These are phyloP conservation scores for Cladosporium sp. DNA, from an alignment of 2,329 filamentous ascomycete species.

Conservation along the genomic window DNA sequence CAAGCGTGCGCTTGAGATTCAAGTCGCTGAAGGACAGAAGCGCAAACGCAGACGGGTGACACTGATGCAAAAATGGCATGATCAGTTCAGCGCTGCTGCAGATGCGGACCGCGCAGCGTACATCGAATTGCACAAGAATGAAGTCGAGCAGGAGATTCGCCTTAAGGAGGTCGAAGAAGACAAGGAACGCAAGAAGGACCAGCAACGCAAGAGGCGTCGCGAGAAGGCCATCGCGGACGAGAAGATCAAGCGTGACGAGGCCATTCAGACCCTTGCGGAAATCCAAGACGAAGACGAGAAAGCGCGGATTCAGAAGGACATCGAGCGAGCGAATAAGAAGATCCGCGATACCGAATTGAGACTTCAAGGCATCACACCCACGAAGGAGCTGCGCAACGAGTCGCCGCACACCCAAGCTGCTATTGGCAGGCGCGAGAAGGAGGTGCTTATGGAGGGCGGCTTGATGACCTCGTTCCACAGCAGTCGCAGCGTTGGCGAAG, in stretches of 20 bases:
- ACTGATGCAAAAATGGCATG: slow-evolving; percentile 53
- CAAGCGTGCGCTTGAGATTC: slow-evolving; percentile 67
- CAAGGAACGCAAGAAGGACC: slow-evolving; percentile 99
- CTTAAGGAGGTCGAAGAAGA: slow-evolving; percentile 87
- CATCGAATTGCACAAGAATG: slow-evolving; percentile 70
- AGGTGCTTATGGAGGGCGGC: slow-evolving; percentile 76
- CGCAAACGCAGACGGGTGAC: slow-evolving; percentile 61
- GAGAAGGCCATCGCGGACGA: slow-evolving; percentile 94
- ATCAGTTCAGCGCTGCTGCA: slow-evolving; percentile 63
- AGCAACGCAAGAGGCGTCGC: slow-evolving; percentile 93
- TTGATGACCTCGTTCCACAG: slow-evolving; percentile 78
- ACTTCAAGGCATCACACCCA: slow-evolving; percentile 72
- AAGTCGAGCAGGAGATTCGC: slow-evolving; percentile 80
- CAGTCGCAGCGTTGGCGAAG: slow-evolving; percentile 24
- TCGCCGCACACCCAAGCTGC: slow-evolving; percentile 45
- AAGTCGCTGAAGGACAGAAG: slow-evolving; percentile 58
- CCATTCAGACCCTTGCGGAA: slow-evolving; percentile 70
- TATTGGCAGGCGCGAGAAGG: slow-evolving; percentile 36
- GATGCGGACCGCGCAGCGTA: slow-evolving; percentile 71
- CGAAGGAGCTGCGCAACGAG: slow-evolving; percentile 68
- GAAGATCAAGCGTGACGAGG: slow-evolving; percentile 73
- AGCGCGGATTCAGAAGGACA: slow-evolving; percentile 75
- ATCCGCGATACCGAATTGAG: slow-evolving; percentile 85
- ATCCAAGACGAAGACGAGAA: slow-evolving; percentile 80
- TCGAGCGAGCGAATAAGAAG: slow-evolving; percentile 88